Conservation (phyloP, 179 eudicot genomes). For the Nepenthes alata region DNA sequence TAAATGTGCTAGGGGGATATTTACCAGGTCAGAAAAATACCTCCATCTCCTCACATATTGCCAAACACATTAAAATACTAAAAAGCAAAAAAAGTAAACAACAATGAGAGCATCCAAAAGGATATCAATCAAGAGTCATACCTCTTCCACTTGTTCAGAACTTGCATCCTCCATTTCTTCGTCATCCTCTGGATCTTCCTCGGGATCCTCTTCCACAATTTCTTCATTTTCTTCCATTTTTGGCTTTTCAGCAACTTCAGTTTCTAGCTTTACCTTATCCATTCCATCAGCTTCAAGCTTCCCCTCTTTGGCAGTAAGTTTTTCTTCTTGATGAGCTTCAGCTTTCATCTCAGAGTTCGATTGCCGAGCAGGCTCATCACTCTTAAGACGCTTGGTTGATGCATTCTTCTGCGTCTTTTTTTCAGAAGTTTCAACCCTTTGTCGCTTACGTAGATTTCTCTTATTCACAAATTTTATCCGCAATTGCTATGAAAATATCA, state of each 20-base stretch:
- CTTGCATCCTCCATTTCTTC: conserved; percentile 44
- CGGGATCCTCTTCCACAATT: conserved; percentile 35
- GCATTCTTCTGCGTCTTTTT: conserved; percentile 33
- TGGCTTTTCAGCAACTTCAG: conserved; percentile 11
- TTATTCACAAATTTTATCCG: conserved; percentile 50
- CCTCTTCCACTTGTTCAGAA: conserved; percentile 44
- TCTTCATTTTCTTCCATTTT: conserved; percentile 17
- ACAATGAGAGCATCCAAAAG: too few relatives aligned
- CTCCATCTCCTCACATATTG: neutral
- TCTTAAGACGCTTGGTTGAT: conserved; percentile 53
- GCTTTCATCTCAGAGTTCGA: conserved; percentile 28
- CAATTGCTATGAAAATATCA: conserved; percentile 40
- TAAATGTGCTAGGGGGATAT: too few relatives aligned
- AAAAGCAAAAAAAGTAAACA: conserved; percentile 1
- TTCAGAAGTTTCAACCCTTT: conserved; percentile 46
- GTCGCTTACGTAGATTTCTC: conserved; percentile 70
- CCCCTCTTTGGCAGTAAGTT: conserved; percentile 22
- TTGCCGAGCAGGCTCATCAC: conserved; percentile 23
- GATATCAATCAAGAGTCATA: conserved; percentile 7
- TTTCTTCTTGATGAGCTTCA: conserved; percentile 28
- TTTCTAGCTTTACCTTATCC: conserved; percentile 9
- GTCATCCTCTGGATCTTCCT: conserved; percentile 40
- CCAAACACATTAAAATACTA: neutral
- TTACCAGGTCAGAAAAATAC: neutral
- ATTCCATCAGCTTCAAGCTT: conserved; percentile 8